Evolutionary conservation across 768 basidiomycete species (phyloP), one percentile per base, ranked within the genome.

Genomic region (Hygrophoropsis aurantiaca): DNA sequence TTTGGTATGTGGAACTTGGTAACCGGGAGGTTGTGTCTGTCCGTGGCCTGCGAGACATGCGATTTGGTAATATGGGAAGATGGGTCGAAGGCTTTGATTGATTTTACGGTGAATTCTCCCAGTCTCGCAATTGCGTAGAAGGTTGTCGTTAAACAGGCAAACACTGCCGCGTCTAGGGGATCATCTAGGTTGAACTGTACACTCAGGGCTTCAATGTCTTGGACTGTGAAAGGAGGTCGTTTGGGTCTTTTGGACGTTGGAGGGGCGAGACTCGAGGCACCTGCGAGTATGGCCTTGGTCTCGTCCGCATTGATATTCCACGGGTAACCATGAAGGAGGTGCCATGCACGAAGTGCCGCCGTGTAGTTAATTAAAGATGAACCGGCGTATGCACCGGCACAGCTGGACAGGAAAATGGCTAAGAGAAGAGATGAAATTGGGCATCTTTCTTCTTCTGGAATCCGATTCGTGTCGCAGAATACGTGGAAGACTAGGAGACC

Each of bases 301-400:
- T 68, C 56, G 0, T 38, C 34, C 0, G 60, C 36, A 21, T 70
- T 51, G 1, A 68, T 38, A 0, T 13, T 21, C 75, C 74, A 79
- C 0, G 18, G 20, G 0, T 69, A 11, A 0, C 73, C 60, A 46
- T 80, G 75, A 0, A 79, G 36, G 0, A 70, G 58, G 52, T 80
- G 76, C 77, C 77, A 80, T 2, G 77, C 74, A 1, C 65, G 51
- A 0, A 79, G 37, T 0, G 66, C 70, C 2, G 52, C 50, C 0
- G 75, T 16, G 44, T 72, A 75, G 55, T 75, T 77, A 2, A 40
- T 27, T 0, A 79, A 53, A 0, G 72, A 59, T 5, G 46, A 51
- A 0, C 60, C 61, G 0, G 73, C 50, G 48, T 73, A 74, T 0
- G 61, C 32, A 0, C 72, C 73, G 0, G 66, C 65, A 0, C 63